These are phyloP conservation scores for Lenwebbia sp. DNA, from an alignment of 345 rosid genomes.

Conservation along the genomic window DNA sequence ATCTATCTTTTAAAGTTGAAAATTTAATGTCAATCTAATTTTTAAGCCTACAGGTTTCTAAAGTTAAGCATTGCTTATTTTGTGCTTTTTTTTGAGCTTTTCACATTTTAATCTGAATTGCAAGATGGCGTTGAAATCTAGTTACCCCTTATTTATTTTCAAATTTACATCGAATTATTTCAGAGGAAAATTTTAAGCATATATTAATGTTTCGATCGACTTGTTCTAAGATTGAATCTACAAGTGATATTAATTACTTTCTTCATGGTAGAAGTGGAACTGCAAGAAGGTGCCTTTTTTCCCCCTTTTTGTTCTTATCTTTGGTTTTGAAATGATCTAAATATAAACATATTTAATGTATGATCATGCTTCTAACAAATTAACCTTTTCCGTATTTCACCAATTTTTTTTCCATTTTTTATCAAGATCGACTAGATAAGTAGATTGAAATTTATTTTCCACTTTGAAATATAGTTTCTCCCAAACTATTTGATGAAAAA, in stretches of 20 bases:
- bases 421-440: background rate
- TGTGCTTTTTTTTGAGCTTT: background rate
- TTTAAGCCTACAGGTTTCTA: background rate
- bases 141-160: background rate
- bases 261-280: background rate
- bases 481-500: background rate
- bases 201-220: background rate
- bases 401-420: background rate
- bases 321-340: background rate
- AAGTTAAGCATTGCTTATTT: background rate
- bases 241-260: background rate
- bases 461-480: background rate
- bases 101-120: background rate
- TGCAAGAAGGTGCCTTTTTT: background rate
- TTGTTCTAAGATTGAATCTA: background rate
- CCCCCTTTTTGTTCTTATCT: background rate
- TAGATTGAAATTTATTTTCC: background rate
- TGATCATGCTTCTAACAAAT: background rate
- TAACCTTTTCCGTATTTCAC: background rate
- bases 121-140: background rate
- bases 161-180: background rate
- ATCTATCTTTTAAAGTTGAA: background rate
- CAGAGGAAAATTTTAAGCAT: background rate
- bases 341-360: background rate
- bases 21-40: background rate